Evolutionary conservation across 768 basidiomycete genomes (phyloP), one percentile per base, ranked within the genome.

Genomic region (Tylopilus felleus): DNA sequence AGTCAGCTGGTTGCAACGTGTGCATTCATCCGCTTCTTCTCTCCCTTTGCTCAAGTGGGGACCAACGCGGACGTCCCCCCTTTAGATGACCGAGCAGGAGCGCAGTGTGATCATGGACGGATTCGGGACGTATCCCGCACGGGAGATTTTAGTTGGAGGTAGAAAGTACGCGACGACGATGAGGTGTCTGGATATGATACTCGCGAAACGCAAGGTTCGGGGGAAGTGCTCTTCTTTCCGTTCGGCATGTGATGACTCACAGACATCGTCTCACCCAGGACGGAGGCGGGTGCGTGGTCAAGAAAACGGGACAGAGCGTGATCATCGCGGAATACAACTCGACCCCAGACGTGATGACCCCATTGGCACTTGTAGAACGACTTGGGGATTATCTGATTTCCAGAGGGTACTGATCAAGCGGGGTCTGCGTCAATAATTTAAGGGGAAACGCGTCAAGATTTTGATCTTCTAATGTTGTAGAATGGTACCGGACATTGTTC

Each of bases 1-100:
- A 65, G 49, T 71, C 68, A 4, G 46, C 60, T 19, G 60, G 46
- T 19, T 63, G 61, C 56, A 63, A 61, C 59, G 59, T 65, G 60
- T 63, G 67, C 55, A 56, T 47, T 42, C 9, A 44, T 36, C 49
- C 19, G 17, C n/a, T 19, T 10, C 19, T 19, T 36, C 31, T 36
- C 33, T 10, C 29, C 29, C 29, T 10, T 29, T 29, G 6, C 29
- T 6, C 5, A 6, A 14, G 13, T 33, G n/a, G n/a, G n/a, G n/a
- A n/a, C n/a, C n/a, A n/a, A n/a, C n/a, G n/a, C n/a, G n/a, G n/a
- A n/a, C n/a, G 12, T 9, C 7, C 21, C 25, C 16, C 12, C 13
- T 28, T 28, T 4, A 71, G 67, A 67, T 67, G 41, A 52, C 69
- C 27, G 43, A 53, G 19, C 58, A 31, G 1, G 67, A 69, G 10